Evolutionary conservation across 176 grass and related monocot species (phyloP).

Genomic region (Phyllostachys edulis): DNA sequence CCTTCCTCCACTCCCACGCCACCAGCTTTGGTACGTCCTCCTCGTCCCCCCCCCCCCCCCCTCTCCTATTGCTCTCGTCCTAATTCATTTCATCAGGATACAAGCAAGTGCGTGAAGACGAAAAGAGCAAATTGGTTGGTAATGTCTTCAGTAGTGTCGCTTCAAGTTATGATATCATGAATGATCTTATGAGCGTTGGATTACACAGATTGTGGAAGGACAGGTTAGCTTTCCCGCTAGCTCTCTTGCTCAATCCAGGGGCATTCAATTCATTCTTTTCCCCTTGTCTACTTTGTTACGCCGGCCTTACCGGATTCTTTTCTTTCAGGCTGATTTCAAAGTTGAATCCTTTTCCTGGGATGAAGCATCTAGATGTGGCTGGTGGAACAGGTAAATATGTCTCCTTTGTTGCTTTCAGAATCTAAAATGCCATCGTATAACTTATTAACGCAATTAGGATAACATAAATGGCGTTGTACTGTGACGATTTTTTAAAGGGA

Average conservation of each 20-base stretch:
- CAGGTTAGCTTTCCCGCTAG: slow-evolving; percentile 34
- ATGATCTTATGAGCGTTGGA: slow-evolving; percentile 85
- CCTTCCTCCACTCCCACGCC: slow-evolving; percentile 79
- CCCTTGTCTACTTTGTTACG: background rate
- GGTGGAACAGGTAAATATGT: slow-evolving; percentile 76
- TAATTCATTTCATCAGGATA: no score
- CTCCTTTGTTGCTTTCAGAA: background rate
- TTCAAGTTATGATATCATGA: slow-evolving; percentile 93
- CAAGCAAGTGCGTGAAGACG: no score
- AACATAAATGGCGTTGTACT: background rate
- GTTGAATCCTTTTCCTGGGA: slow-evolving; percentile 81
- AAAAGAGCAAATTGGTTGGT: slow-evolving; percentile 85
- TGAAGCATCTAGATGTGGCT: slow-evolving; percentile 95
- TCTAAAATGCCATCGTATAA: background rate
- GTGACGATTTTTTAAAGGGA: no score
- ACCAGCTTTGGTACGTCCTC: slow-evolving; percentile 62
- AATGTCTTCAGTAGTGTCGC: slow-evolving; percentile 91
- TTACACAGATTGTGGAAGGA: slow-evolving; percentile 95
- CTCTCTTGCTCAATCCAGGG: background rate
- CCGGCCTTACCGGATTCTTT: background rate
- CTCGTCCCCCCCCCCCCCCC: background rate
- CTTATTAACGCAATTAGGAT: background rate
- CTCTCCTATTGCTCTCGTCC: no score
- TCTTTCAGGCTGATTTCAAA: slow-evolving; percentile 64
- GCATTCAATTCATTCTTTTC: background rate